phyloP scores from a whole-genome alignment of 176 grass and related monocot genomes.

The Elymus sibiricus region DNA sequence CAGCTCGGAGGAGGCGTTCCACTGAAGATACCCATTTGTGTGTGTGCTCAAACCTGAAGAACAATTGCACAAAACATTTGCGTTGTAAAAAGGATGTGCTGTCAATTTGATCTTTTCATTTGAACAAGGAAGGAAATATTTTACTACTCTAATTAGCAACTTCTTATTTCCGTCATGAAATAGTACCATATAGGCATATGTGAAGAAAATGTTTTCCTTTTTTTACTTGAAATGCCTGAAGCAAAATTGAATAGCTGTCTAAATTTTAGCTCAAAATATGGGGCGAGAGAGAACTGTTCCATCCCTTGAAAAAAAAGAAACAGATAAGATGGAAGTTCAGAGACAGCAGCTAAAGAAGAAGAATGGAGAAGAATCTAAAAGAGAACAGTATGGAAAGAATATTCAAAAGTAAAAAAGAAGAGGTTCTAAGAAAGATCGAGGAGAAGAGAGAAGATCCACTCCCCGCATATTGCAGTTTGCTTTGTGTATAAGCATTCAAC shows the following conservation, averaged over 20 bases:
- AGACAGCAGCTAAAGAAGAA: neutral
- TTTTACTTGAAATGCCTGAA: neutral
- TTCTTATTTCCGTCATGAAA: neutral
- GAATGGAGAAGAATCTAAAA: neutral
- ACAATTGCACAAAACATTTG: neutral
- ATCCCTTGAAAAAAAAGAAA: neutral
- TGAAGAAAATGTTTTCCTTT: neutral
- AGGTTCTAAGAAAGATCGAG: neutral
- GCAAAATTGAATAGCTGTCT: neutral
- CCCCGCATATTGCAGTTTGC: neutral
- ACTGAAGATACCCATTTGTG: constrained; percentile 50
- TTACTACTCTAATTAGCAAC: neutral
- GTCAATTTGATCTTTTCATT: neutral
- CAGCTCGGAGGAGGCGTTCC: constrained; percentile 31
- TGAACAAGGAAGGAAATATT: neutral
- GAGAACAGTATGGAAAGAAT: neutral
- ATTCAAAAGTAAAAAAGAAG: neutral
- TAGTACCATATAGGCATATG: neutral
- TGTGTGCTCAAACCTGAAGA: constrained; percentile 14
- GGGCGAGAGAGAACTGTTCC: neutral
- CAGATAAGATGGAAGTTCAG: neutral
- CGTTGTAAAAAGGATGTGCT: neutral
- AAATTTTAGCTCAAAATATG: neutral
- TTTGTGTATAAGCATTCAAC: neutral
- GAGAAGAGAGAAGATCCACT: neutral